A percentile compares a stretch with the other conserved stretches of the same genome.
phyloP scores from a whole-genome alignment of 2,329 filamentous ascomycete species.

The Ciborinia camelliae region DNA sequence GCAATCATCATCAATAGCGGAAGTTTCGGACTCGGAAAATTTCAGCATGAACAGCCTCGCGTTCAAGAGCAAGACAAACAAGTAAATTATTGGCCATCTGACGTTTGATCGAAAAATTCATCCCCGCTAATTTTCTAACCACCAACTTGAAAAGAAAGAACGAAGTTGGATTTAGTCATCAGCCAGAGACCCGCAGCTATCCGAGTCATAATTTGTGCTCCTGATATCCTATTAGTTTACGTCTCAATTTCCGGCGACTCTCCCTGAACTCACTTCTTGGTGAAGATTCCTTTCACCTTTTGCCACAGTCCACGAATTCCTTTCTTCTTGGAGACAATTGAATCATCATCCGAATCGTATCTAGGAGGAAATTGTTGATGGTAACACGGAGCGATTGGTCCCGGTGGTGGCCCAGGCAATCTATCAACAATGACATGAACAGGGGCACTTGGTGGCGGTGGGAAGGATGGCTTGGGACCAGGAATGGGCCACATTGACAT shows the following conservation, averaged over 20 bases:
- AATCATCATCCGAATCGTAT: neutral
- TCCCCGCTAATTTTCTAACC: too few species aligned
- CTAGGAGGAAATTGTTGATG: neutral
- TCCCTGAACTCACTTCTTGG: neutral
- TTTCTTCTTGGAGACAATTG: neutral
- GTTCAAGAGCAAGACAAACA: neutral
- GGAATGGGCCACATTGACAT: conserved; percentile 66
- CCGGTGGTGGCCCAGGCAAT: neutral
- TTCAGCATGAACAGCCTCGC: neutral
- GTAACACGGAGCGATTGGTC: neutral
- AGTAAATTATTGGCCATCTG: neutral
- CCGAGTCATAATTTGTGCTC: neutral
- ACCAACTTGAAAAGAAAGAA: neutral
- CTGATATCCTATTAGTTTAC: neutral
- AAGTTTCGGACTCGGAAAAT: neutral
- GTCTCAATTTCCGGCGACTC: neutral
- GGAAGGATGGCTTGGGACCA: conserved; percentile 63
- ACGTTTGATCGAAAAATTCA: neutral
- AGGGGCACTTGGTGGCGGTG: conserved; percentile 46
- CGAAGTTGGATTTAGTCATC: neutral
- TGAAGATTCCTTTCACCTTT: neutral
- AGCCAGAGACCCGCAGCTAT: neutral
- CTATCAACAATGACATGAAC: conserved; percentile 12
- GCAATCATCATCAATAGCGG: neutral
- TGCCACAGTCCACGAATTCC: neutral